Percentiles rank a stretch among this genome's conserved stretches.
phyloP scores from a whole-genome alignment of 495 filamentous ascomycete genomes.

The Articulospora tetracladia region DNA sequence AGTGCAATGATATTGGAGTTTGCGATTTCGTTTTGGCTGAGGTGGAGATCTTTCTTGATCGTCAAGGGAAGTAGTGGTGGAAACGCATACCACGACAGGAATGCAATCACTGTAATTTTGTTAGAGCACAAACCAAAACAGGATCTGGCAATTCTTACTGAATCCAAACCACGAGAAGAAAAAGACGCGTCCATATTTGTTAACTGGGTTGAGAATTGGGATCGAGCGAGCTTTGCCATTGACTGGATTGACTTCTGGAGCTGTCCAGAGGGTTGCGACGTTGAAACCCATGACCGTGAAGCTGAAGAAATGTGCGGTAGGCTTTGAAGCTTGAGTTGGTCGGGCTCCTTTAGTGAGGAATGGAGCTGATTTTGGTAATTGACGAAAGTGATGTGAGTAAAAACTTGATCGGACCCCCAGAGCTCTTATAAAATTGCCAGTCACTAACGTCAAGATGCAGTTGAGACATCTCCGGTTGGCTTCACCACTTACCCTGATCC shows the following conservation, averaged over 20 bases:
- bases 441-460: conserved; percentile 16
- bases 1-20: conserved; percentile 94
- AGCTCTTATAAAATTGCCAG: conserved; percentile 15
- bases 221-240: conserved; percentile 79
- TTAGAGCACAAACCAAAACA: neutral
- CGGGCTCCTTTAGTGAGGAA: neutral
- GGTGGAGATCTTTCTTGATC: conserved; percentile 71
- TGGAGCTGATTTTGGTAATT: no score
- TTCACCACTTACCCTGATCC: conserved; percentile 13
- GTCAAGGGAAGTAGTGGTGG: conserved; percentile 62
- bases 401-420: neutral
- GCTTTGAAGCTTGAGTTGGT: neutral
- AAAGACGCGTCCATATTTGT: conserved; percentile 84
- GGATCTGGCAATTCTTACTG: conserved; percentile 27
- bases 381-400: neutral
- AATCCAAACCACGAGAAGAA: conserved; percentile 96
- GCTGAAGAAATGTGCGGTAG: neutral
- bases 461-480: conserved; percentile 20
- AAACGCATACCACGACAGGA: conserved; percentile 84
- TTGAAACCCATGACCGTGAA: conserved; percentile 38
- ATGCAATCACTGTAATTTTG: conserved; percentile 61
- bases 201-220: conserved; percentile 74
- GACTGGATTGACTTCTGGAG: conserved; percentile 66
- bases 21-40: conserved; percentile 67
- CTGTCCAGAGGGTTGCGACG: conserved; percentile 48